phyloP scores from a whole-genome alignment of 2,329 filamentous ascomycete species.

The Domatiomyces globalis region DNA sequence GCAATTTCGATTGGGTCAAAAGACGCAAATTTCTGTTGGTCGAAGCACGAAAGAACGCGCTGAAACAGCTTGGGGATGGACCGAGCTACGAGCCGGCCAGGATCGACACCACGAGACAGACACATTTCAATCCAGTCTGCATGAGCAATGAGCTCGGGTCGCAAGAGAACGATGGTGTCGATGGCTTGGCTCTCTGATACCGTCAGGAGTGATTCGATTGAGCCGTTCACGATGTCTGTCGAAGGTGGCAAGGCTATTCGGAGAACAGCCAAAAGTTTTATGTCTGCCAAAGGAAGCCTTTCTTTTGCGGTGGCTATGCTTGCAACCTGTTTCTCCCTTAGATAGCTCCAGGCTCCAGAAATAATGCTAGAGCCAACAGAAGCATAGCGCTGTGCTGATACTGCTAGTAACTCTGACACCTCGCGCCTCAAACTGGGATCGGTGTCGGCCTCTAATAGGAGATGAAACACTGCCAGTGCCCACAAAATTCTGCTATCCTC shows the following conservation, averaged over 20 bases:
- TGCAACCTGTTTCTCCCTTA: conserved; percentile 47
- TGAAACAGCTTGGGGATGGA: conserved; percentile 51
- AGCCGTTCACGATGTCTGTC: neutral
- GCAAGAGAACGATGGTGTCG: conserved; percentile 61
- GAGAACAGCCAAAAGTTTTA: conserved; percentile 48
- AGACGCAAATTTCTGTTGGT: conserved; percentile 10
- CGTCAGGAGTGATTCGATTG: neutral
- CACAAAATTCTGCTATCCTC: conserved; percentile 51
- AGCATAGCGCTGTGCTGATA: conserved; percentile 39
- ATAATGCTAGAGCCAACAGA: conserved; percentile 51
- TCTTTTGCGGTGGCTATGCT: conserved; percentile 25
- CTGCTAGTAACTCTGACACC: conserved; percentile 46
- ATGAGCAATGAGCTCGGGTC: conserved; percentile 60
- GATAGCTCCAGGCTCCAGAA: conserved; percentile 66
- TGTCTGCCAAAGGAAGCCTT: conserved; percentile 46
- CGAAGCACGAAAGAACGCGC: conserved; percentile 28
- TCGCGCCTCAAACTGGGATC: conserved; percentile 50
- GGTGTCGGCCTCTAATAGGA: conserved; percentile 50
- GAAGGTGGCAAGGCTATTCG: conserved; percentile 27
- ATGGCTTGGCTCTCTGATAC: conserved; percentile 57
- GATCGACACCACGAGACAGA: conserved; percentile 65
- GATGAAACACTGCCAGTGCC: conserved; percentile 74
- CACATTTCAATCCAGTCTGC: conserved; percentile 83
- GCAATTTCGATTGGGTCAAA: conserved; percentile 45
- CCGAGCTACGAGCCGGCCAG: conserved; percentile 57